Evolutionary conservation across 768 basidiomycete species (phyloP), one percentile per base, ranked within the genome.

Genomic region (Agaricus bisporus): DNA sequence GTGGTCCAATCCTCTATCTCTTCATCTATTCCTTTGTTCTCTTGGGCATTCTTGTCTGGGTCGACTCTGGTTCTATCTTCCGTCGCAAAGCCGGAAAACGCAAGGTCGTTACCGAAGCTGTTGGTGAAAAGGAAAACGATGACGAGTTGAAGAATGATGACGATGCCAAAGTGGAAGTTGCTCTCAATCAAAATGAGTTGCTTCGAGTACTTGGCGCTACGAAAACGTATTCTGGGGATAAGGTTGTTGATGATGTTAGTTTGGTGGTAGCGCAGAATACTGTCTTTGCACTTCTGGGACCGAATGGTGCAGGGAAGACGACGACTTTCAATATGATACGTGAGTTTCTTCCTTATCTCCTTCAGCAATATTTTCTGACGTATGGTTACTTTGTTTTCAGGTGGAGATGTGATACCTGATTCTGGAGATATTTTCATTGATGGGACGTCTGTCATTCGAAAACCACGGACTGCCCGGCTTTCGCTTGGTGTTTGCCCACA

Each of bases 281-380:
- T 3, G 45, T 86, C 15, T 87, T 89, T 58, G 86, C 84, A 4
- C 66, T 91, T 56, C 72, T 91, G 14, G 89, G 89, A 1, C 89
- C 89, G 1, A 91, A 91, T 58, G 89, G 89, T 6, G 89, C 88
- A 8, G 88, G 89, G 0, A 91, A 91, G 67, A 90, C 86, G 10
- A 89, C 89, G 0, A 85, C 83, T 0, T 88, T 91, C 66, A 87
- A 88, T 57, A 78, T 88, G 62, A 89, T 91, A 55, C 83, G 86
- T 86, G 60, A 53, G 85, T 73, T 11, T 26, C 17, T 36, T 36
- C 4, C 4, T 35, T 18, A 9, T 48, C 37, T 38, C 42, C 41
- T 38, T 41, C 38, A 36, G 9, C 26, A 50, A 10, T 35, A 17
- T 32, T 14, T 17, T 44, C 11, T 22, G 44, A 37, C 17, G 11